Evolutionary conservation across 2,329 filamentous ascomycete genomes (phyloP), one percentile per base, ranked within the genome.

Genomic region (Fusarium sp.): DNA sequence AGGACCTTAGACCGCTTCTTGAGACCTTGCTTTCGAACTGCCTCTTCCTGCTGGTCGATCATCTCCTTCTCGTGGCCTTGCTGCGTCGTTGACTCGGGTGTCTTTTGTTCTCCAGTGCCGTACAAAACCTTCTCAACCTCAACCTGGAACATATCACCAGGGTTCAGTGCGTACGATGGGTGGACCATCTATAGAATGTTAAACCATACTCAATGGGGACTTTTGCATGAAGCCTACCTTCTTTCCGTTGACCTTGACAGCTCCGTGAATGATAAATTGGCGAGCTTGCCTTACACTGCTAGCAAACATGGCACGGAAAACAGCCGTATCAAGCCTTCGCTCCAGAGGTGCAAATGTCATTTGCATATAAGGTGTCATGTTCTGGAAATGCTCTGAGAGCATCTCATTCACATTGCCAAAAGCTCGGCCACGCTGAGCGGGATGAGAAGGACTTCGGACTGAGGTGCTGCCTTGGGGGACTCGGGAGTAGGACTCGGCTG

Each of bases 61-160:
- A 37, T 9, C 35, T 63, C 57, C 48, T 63, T 47, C 12, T 75
- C 71, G 11, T 77, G 71, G 23, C 70, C 77, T 52, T 74, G 63
- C n/a, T 69, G 65, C 15, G 77, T 55, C 6, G 63, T 58, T 21
- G 68, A 58, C 53, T 75, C 59, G 5, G 53, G 67, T 72, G 85
- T 80, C 80, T 94, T 96, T 48, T 88, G 87, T 26, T 87, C 86
- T 61, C 96, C 96, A 2, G 94, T 97, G 33, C 93, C 95, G 75
- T 88, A 94, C 80, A 99, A 86, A 58, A 99, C 96, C 73, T 91
- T 89, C 38, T 97, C 93, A 35, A 92, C 86, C 21, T 98, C 92
- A 74, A 99, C 95, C 79, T 97, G 93, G 85, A 99, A 99, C 89
- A 99, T 93, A 79, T 99, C 96, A 72, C 96, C 96, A 5, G 96